phyloP scores from a whole-genome alignment of 352 stramenopile species.

The Globisporangium apiculatum region DNA sequence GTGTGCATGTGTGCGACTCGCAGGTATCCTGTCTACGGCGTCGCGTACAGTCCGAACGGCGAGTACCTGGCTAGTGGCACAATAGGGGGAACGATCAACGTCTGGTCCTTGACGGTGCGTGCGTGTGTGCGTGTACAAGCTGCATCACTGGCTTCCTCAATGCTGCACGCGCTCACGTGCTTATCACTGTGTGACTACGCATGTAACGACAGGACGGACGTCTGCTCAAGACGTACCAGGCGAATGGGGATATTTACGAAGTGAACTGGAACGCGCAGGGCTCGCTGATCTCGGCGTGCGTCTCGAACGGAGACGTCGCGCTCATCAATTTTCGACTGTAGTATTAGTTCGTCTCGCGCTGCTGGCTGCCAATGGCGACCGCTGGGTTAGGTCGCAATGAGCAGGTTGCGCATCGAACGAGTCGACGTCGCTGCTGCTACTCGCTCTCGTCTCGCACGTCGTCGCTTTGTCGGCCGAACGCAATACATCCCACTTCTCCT shows the following conservation, averaged over 20 bases:
- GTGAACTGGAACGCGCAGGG: conserved; percentile 95
- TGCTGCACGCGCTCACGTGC: not conserved
- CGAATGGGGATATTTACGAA: conserved; percentile 97
- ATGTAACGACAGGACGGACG: conserved; percentile 39
- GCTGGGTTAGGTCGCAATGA: too few species aligned
- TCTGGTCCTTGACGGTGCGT: conserved; percentile 95
- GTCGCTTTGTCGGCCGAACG: not conserved
- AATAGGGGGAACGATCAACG: conserved; percentile 95
- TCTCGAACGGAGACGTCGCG: conserved; percentile 81
- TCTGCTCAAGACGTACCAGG: conserved; percentile 86
- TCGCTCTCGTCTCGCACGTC: too few species aligned
- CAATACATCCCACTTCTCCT: conserved; percentile 16
- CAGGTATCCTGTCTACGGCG: conserved; percentile 82
- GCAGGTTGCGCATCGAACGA: too few species aligned
- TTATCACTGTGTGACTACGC: not conserved
- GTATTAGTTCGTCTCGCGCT: conserved; percentile 41
- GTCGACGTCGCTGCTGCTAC: too few species aligned
- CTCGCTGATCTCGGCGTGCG: conserved; percentile 80
- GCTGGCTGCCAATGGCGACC: too few species aligned
- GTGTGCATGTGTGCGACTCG: conserved; percentile 7
- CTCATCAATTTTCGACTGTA: conserved; percentile 90
- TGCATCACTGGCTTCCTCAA: not conserved
- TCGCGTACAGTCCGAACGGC: conserved; percentile 83
- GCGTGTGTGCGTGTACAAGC: not conserved
- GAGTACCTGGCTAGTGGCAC: conserved; percentile 95